Conservation (phyloP, 352 stramenopile genomes). For the Peronospora belbahrii region DNA sequence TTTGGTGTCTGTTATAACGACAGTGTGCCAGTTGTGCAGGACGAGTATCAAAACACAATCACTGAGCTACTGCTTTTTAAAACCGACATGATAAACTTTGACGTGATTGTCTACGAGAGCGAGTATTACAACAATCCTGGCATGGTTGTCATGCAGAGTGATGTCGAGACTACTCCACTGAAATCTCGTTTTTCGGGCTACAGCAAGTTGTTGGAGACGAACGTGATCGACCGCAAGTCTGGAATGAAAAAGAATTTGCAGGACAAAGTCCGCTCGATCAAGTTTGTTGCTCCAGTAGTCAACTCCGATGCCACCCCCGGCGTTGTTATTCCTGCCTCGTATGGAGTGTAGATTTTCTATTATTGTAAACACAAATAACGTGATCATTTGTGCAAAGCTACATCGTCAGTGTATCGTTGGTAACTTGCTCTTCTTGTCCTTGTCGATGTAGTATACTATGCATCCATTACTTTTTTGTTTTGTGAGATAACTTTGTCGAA, state of each 20-base stretch:
- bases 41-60: slow-evolving; percentile 24
- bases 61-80: slow-evolving; percentile 40
- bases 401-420: too few relatives aligned
- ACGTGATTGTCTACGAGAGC: slow-evolving; percentile 36
- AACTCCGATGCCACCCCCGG: background rate
- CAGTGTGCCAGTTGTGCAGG: slow-evolving; percentile 18
- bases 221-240: background rate
- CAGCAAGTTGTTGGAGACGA: slow-evolving; percentile 22
- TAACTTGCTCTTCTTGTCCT: too few relatives aligned
- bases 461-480: too few relatives aligned
- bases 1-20: slow-evolving; percentile 35
- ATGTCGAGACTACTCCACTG: slow-evolving; percentile 1
- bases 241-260: slow-evolving; percentile 18
- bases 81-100: slow-evolving; percentile 25
- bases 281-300: slow-evolving; percentile 5
- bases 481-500: too few relatives aligned
- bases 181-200: slow-evolving; percentile 28
- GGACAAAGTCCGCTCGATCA: slow-evolving; percentile 23
- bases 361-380: background rate
- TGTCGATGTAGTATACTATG: too few relatives aligned
- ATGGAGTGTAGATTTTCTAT: slow-evolving; percentile 9
- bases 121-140: slow-evolving; percentile 22
- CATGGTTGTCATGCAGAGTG: background rate
- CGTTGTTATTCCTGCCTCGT: slow-evolving; percentile 2
- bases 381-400: background rate